A percentile compares a stretch with the other conserved stretches of the same genome.
Evolutionary conservation across 2,329 filamentous ascomycete species (phyloP).

Genomic region (Curvularia spicifera): DNA sequence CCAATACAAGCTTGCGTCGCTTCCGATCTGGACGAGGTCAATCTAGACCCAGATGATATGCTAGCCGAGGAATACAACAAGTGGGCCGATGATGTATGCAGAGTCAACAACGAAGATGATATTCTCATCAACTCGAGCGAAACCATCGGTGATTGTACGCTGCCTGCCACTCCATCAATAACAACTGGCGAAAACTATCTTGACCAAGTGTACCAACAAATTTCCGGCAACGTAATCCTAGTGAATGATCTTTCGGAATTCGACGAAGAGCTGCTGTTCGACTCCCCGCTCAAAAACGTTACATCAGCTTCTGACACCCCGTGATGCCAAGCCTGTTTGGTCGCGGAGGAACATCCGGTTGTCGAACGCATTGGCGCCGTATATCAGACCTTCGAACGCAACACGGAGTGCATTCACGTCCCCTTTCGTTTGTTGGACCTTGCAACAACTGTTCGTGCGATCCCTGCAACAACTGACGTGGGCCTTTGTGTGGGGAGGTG

Average conservation of each 20-base stretch:
- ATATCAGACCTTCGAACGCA: not conserved
- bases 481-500: not conserved
- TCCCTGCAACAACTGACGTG: not conserved
- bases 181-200: not conserved
- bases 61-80: conserved; percentile 8
- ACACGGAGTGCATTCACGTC: not conserved
- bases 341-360: not conserved
- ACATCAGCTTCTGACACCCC: not conserved
- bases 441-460: not conserved
- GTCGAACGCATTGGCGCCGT: not conserved
- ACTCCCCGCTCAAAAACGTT: not conserved
- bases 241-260: not conserved
- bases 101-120: not conserved
- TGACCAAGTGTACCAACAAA: not conserved
- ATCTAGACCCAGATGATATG: conserved; percentile 17
- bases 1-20: conserved; percentile 13
- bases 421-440: not conserved
- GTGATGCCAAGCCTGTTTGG: not conserved
- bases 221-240: not conserved
- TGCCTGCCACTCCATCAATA: not conserved
- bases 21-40: not conserved
- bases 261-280: conserved; percentile 12
- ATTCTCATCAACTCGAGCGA: not conserved
- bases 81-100: not conserved
- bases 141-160: not conserved